Percentiles rank a stretch among this genome's conserved stretches.
Conservation (phyloP, 495 filamentous ascomycete genomes). For the Articulospora tetracladia region DNA sequence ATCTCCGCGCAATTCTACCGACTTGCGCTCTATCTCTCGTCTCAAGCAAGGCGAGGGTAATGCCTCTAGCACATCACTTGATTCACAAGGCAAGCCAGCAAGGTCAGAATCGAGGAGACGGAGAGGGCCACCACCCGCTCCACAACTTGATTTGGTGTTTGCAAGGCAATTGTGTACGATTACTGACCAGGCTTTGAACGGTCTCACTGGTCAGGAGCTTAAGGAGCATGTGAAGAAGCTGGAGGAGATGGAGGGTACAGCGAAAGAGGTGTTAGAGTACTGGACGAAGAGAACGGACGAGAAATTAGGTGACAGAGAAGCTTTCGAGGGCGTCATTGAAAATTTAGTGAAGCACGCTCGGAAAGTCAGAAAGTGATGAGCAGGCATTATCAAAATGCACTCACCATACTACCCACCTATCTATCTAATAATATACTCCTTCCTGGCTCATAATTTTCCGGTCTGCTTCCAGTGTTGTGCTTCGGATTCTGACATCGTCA, state of each 20-base stretch:
- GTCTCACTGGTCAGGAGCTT: slow-evolving; percentile 74
- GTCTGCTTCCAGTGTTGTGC: no score
- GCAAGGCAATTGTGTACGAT: slow-evolving; percentile 77
- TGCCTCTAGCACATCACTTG: slow-evolving; percentile 51
- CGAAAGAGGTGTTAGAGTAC: slow-evolving; percentile 76
- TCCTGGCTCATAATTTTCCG: no score
- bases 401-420: no score
- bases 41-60: slow-evolving; percentile 49
- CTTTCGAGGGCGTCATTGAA: slow-evolving; percentile 97
- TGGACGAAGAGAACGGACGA: slow-evolving; percentile 85
- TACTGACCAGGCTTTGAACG: slow-evolving; percentile 74
- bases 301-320: slow-evolving; percentile 84
- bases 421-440: no score
- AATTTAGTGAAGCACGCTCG: slow-evolving; percentile 94
- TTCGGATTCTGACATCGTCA: no score
- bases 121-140: slow-evolving; percentile 61
- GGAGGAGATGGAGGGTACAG: slow-evolving; percentile 60
- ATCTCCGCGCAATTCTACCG: slow-evolving; percentile 43
- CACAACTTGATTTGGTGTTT: slow-evolving; percentile 71
- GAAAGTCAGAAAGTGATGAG: slow-evolving; percentile 73
- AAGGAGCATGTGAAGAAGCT: slow-evolving; percentile 67
- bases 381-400: background rate
- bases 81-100: slow-evolving; percentile 43
- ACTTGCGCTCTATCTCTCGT: slow-evolving; percentile 46
- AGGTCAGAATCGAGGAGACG: slow-evolving; percentile 40